A percentile compares a stretch with the other conserved stretches of the same genome.
Conservation (phyloP, 371 early-diverging fungal species). For the Mortierella sp. region DNA sequence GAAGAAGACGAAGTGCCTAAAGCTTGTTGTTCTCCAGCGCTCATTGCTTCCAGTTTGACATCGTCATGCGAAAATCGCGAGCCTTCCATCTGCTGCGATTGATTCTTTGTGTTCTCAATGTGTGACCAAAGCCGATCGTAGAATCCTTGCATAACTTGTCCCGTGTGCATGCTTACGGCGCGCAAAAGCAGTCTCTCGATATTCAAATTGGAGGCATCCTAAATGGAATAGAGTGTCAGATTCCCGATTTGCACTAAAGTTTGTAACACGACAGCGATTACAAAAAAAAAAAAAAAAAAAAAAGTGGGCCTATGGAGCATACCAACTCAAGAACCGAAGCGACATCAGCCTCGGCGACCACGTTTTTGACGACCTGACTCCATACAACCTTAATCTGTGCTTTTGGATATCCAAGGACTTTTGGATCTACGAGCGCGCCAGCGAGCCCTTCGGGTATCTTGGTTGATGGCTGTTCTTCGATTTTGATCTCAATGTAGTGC, state of each 20-base stretch:
- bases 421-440: slow-evolving; percentile 46
- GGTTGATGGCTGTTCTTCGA: slow-evolving; percentile 25
- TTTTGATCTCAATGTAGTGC: slow-evolving; percentile 44
- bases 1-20: slow-evolving; percentile 3
- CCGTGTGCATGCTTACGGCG: slow-evolving; percentile 59
- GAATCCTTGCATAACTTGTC: slow-evolving; percentile 62
- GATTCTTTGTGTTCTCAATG: slow-evolving; percentile 28
- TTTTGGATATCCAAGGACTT: slow-evolving; percentile 46
- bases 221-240: background rate
- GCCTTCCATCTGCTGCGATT: slow-evolving; percentile 18
- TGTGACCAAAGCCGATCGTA: slow-evolving; percentile 50
- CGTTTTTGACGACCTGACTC: slow-evolving; percentile 47
- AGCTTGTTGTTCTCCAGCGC: slow-evolving; percentile 18
- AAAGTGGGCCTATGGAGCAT: too few relatives aligned
- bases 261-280: too few relatives aligned
- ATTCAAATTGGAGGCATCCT: slow-evolving; percentile 63
- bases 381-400: slow-evolving; percentile 46
- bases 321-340: slow-evolving; percentile 30
- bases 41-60: slow-evolving; percentile 26
- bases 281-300: background rate
- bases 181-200: slow-evolving; percentile 61
- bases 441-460: slow-evolving; percentile 39
- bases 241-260: background rate
- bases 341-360: slow-evolving; percentile 18
- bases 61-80: slow-evolving; percentile 33